These are phyloP conservation scores for Hyaloperonospora brassicae DNA, from an alignment of 352 stramenopile genomes.

Conservation along the genomic window DNA sequence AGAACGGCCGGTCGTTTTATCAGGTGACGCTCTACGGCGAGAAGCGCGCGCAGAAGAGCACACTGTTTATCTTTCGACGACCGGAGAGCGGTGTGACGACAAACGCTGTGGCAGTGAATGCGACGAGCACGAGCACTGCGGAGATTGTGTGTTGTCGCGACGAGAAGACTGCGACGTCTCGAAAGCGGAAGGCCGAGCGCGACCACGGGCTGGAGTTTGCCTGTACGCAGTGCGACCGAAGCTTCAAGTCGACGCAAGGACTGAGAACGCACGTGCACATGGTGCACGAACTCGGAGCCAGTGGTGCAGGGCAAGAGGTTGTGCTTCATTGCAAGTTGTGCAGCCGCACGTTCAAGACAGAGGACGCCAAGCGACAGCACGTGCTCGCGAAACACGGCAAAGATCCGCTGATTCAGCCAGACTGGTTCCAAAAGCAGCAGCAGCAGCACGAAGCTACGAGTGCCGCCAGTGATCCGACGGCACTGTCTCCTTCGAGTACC, in stretches of 20 bases:
- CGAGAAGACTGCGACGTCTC: slow-evolving; percentile 5
- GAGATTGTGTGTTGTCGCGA: not conserved
- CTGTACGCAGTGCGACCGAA: slow-evolving; percentile 5
- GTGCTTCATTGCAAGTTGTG: slow-evolving; percentile 38
- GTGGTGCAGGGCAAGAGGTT: slow-evolving; percentile 9
- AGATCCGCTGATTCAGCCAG: slow-evolving; percentile 64
- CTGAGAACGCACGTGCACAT: slow-evolving; percentile 76
- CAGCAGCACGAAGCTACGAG: slow-evolving; percentile 10
- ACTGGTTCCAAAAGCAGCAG: slow-evolving; percentile 56
- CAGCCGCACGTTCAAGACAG: slow-evolving; percentile 63
- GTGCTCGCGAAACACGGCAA: slow-evolving; percentile 74
- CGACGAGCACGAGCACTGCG: not conserved
- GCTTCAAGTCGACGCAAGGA: slow-evolving; percentile 64
- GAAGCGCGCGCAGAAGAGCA: slow-evolving; percentile 55
- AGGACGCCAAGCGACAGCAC: slow-evolving; percentile 68
- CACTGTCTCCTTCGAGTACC: not conserved
- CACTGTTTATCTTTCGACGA: slow-evolving; percentile 49
- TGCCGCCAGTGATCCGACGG: not conserved
- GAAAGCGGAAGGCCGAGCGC: slow-evolving; percentile 36
- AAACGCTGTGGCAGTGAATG: not conserved
- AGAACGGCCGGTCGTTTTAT: slow-evolving; percentile 85
- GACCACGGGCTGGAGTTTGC: slow-evolving; percentile 3
- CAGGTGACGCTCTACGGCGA: slow-evolving; percentile 64
- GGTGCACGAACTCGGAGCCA: slow-evolving; percentile 63
- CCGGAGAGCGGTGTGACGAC: not conserved